Conservation (phyloP, 2,329 filamentous ascomycete species). For the Microascus cirrosus region DNA sequence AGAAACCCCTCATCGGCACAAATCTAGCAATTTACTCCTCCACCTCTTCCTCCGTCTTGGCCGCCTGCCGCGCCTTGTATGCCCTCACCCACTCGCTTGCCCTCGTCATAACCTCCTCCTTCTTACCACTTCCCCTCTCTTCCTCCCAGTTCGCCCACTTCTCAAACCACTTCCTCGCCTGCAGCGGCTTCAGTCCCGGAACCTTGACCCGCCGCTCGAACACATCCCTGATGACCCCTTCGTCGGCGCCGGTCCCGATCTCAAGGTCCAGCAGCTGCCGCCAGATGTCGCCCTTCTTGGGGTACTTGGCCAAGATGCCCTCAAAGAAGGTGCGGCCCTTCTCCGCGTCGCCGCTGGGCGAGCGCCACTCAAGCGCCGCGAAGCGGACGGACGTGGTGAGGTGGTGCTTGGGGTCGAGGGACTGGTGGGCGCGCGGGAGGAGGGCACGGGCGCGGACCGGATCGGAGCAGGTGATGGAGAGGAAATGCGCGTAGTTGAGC, state of each 20-base stretch:
- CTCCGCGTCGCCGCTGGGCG: constrained; percentile 71
- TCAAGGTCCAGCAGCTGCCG: constrained; percentile 86
- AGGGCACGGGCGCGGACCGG: constrained; percentile 68
- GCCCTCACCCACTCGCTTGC: constrained; percentile 46
- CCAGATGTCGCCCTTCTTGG: constrained; percentile 88
- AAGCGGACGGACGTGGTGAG: constrained; percentile 72
- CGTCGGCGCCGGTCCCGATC: constrained; percentile 47
- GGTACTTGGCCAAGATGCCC: constrained; percentile 69
- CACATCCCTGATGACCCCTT: constrained; percentile 58
- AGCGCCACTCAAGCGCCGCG: constrained; percentile 83
- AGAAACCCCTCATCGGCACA: neutral
- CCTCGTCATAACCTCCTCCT: constrained; percentile 58
- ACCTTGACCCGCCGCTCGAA: constrained; percentile 69
- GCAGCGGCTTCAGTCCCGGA: constrained; percentile 65
- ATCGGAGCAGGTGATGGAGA: constrained; percentile 61
- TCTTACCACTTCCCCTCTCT: constrained; percentile 55
- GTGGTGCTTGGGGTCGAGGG: constrained; percentile 56
- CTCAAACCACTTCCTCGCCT: constrained; percentile 82
- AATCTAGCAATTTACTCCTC: constrained; percentile 11
- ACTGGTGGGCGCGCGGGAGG: constrained; percentile 74
- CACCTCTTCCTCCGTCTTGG: constrained; percentile 11
- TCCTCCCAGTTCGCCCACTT: constrained; percentile 87
- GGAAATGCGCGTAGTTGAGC: constrained; percentile 90
- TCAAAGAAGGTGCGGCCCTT: constrained; percentile 93
- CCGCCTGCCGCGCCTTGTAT: constrained; percentile 32